Evolutionary conservation across 495 filamentous ascomycete genomes (phyloP).

Genomic region (Aspergillus saccharolyticus): DNA sequence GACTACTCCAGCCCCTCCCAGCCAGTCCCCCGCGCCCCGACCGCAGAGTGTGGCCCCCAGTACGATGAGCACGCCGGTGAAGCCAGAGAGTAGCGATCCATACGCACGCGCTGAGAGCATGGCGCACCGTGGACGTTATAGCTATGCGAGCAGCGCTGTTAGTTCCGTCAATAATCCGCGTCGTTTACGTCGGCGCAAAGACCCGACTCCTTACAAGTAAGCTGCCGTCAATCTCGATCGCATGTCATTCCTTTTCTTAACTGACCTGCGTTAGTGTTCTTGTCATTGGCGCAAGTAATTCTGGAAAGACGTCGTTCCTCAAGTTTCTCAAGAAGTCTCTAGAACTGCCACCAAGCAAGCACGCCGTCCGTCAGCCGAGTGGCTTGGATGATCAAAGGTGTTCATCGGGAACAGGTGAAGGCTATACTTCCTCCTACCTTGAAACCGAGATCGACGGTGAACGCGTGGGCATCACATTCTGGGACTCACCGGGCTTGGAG

Average conservation of each 20-base stretch:
- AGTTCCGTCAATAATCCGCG: conserved; percentile 94
- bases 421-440: conserved; percentile 80
- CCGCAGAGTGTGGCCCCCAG: conserved; percentile 13
- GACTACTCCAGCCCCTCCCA: conserved; percentile 58
- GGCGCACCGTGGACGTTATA: conserved; percentile 94
- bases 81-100: conserved; percentile 60
- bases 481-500: conserved; percentile 93
- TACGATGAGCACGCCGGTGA: conserved; percentile 32
- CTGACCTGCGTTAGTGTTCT: conserved; percentile 61
- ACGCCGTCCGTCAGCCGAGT: conserved; percentile 48
- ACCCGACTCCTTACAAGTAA: conserved; percentile 98
- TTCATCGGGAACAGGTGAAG: conserved; percentile 46
- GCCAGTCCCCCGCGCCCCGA: conserved; percentile 22
- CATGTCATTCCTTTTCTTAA: background rate
- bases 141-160: conserved; percentile 87
- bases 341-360: conserved; percentile 72
- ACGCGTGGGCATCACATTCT: conserved; percentile 86
- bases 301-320: conserved; percentile 94
- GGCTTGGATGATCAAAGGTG: conserved; percentile 41
- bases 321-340: conserved; percentile 87
- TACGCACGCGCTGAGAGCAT: conserved; percentile 87
- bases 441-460: conserved; percentile 94
- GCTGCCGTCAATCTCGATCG: conserved; percentile 23
- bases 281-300: conserved; percentile 80
- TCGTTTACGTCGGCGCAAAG: conserved; percentile 87